Evolutionary conservation across 495 filamentous ascomycete species (phyloP).

Genomic region (Penicillium paradoxum): DNA sequence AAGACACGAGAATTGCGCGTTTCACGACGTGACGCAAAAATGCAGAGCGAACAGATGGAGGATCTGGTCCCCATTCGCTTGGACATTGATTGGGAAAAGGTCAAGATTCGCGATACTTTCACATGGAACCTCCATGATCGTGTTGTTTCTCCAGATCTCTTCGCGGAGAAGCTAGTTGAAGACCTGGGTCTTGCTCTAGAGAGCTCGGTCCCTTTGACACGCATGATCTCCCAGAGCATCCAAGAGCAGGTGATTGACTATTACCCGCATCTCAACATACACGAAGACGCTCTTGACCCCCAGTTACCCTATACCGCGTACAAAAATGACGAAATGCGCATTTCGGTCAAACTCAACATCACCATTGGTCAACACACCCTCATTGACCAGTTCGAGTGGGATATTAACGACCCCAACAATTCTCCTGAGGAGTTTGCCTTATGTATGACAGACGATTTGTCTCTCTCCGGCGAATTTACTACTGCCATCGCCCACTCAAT

Average conservation of each 20-base stretch:
- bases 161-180: conserved; percentile 85
- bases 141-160: conserved; percentile 68
- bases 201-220: conserved; percentile 56
- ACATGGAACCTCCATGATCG: conserved; percentile 97
- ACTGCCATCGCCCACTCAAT: conserved; percentile 97
- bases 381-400: conserved; percentile 98
- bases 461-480: conserved; percentile 90
- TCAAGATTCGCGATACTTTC: conserved; percentile 94
- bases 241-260: conserved; percentile 89
- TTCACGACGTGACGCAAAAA: conserved; percentile 68
- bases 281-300: conserved; percentile 86
- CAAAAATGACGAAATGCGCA: conserved; percentile 98
- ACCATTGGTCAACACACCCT: conserved; percentile 94
- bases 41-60: conserved; percentile 84
- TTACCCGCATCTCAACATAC: conserved; percentile 81
- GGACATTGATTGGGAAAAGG: conserved; percentile 92
- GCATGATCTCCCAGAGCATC: conserved; percentile 74
- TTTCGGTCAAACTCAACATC: conserved; percentile 92
- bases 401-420: conserved; percentile 91
- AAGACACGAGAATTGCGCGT: conserved; percentile 65
- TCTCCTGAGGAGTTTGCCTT: conserved; percentile 90
- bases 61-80: conserved; percentile 86
- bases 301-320: conserved; percentile 88
- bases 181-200: conserved; percentile 78
- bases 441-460: conserved; percentile 84